These are phyloP conservation scores for Aspergillus conjunctus DNA, from an alignment of 495 filamentous ascomycete species.

Conservation along the genomic window DNA sequence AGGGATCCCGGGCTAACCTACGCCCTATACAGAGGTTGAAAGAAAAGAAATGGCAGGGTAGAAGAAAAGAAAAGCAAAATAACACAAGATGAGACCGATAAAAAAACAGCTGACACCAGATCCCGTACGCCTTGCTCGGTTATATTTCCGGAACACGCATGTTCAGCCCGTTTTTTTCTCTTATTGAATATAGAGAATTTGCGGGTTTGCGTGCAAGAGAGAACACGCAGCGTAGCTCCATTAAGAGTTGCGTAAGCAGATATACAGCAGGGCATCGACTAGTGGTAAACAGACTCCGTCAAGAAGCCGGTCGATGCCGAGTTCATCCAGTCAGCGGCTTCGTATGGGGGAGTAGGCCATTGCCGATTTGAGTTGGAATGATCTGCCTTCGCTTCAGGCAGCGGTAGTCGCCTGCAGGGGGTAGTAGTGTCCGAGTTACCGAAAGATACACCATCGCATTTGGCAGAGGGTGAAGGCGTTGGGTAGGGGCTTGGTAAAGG, in stretches of 20 bases:
- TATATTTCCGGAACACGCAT: constrained; percentile 32
- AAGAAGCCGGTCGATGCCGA: constrained; percentile 75
- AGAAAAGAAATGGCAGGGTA: constrained; percentile 25
- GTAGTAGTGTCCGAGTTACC: constrained; percentile 57
- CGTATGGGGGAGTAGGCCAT: constrained; percentile 96
- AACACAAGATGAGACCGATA: constrained; percentile 10
- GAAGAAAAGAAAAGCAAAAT: constrained; percentile 21
- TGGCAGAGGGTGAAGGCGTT: constrained; percentile 87
- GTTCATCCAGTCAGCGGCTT: constrained; percentile 86
- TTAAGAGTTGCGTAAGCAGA: too few species aligned
- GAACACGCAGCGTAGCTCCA: too few species aligned
- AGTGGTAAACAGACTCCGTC: constrained; percentile 56
- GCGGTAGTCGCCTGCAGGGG: constrained; percentile 53
- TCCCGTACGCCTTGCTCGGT: constrained; percentile 43
- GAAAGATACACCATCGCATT: constrained; percentile 69
- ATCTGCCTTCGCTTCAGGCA: constrained; percentile 62
- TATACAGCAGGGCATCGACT: constrained; percentile 23
- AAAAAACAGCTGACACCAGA: constrained; percentile 34
- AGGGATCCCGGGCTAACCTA: constrained; percentile 26
- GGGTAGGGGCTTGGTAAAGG: constrained; percentile 79
- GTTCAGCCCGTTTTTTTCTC: constrained; percentile 33
- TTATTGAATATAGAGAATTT: constrained; percentile 28
- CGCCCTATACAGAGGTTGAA: constrained; percentile 25
- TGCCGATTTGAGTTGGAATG: constrained; percentile 62
- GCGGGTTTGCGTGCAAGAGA: constrained; percentile 16